A percentile compares a stretch with the other conserved stretches of the same genome.
Evolutionary conservation across 2,329 filamentous ascomycete species (phyloP).

Genomic region (Albophoma yamanashiensis): DNA sequence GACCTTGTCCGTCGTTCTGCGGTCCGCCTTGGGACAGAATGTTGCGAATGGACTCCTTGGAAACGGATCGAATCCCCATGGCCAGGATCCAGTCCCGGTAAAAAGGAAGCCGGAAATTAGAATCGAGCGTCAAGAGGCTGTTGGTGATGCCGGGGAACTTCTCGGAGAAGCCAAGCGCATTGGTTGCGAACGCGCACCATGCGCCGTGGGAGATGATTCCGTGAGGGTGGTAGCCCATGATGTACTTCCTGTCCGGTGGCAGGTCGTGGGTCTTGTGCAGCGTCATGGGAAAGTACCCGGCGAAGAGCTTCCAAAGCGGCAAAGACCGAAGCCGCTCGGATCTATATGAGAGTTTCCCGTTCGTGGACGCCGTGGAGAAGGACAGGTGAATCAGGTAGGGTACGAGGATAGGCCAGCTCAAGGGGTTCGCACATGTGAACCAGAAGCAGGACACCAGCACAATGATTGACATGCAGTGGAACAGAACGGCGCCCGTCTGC

Average conservation of each 20-base stretch:
- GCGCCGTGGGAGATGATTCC: slow-evolving; percentile 97
- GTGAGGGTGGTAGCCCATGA: slow-evolving; percentile 95
- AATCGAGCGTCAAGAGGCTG: slow-evolving; percentile 84
- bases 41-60: slow-evolving; percentile 85
- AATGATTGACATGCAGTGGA: slow-evolving; percentile 63
- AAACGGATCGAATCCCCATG: slow-evolving; percentile 81
- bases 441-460: slow-evolving; percentile 71
- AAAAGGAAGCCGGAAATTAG: slow-evolving; percentile 87
- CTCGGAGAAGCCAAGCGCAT: slow-evolving; percentile 75
- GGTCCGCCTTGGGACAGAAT: slow-evolving; percentile 68
- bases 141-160: slow-evolving; percentile 95
- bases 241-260: slow-evolving; percentile 77
- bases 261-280: slow-evolving; percentile 79
- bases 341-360: slow-evolving; percentile 65
- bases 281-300: slow-evolving; percentile 81
- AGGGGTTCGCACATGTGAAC: slow-evolving; percentile 78
- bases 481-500: slow-evolving; percentile 68
- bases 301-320: slow-evolving; percentile 79
- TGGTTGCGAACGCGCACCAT: slow-evolving; percentile 82
- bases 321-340: slow-evolving; percentile 64
- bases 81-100: slow-evolving; percentile 91
- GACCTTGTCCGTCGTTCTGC: slow-evolving; percentile 76
- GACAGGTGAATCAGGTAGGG: slow-evolving; percentile 78
- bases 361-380: slow-evolving; percentile 65
- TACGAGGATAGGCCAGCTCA: slow-evolving; percentile 73